Evolutionary conservation across 108 stramenopile species (phyloP).

Genomic region (Seminavis robusta): DNA sequence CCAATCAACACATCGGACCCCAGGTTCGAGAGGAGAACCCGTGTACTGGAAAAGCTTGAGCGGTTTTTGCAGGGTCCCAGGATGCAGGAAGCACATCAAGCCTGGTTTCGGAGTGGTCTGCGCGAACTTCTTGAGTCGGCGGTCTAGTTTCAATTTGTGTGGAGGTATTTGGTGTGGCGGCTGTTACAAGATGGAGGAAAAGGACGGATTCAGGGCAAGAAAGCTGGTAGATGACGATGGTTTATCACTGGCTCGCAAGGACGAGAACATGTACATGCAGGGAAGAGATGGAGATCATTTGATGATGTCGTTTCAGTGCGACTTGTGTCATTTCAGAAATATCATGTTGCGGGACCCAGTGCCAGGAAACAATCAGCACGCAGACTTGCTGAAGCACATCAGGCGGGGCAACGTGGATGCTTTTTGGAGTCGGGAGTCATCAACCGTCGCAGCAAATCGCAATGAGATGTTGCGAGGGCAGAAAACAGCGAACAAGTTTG

Average conservation of each 20-base stretch:
- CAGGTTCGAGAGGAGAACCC: too few relatives aligned
- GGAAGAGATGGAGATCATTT: constrained; percentile 31
- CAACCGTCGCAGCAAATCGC: constrained; percentile 24
- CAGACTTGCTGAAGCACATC: background rate
- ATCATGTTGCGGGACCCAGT: constrained; percentile 13
- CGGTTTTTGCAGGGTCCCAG: too few relatives aligned
- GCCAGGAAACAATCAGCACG: background rate
- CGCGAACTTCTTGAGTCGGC: constrained; percentile 33
- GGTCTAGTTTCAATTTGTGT: constrained; percentile 25
- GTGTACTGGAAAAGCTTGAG: too few relatives aligned
- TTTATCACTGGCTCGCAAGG: background rate
- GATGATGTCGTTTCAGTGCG: constrained; percentile 41
- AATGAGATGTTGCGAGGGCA: background rate
- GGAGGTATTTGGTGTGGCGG: constrained; percentile 20
- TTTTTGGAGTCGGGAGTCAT: constrained; percentile 32
- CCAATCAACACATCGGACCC: too few relatives aligned
- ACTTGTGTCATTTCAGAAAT: constrained; percentile 40
- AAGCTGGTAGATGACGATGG: background rate
- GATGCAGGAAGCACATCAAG: constrained; percentile 17
- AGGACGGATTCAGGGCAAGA: background rate
- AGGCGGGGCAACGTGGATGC: constrained; percentile 53
- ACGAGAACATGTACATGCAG: constrained; percentile 5
- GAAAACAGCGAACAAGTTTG: background rate
- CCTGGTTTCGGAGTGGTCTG: constrained; percentile 27
- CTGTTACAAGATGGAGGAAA: constrained; percentile 18